Evolutionary conservation across 208 protist genomes (phyloP).

Genomic region (Willaertia magna): DNA sequence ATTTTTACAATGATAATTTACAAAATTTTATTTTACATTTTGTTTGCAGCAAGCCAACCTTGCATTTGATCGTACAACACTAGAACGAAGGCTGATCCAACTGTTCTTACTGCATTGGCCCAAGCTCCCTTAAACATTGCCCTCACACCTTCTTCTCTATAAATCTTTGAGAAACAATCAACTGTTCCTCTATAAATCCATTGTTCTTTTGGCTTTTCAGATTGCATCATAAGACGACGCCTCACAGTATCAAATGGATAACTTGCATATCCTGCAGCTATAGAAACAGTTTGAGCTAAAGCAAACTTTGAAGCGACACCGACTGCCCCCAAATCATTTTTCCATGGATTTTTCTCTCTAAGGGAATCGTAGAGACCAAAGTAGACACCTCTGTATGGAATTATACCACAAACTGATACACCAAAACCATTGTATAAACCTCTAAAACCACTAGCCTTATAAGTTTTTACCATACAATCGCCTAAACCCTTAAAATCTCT

Average conservation of each 20-base stretch:
- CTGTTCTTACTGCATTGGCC: slow-evolving; percentile 54
- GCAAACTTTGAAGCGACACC: slow-evolving; percentile 30
- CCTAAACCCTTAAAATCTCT: slow-evolving; percentile 84
- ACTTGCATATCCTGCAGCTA: slow-evolving; percentile 44
- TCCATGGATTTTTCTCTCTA: slow-evolving; percentile 26
- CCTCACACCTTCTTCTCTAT: slow-evolving; percentile 49
- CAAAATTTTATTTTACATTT: too few relatives aligned
- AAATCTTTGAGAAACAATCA: slow-evolving; percentile 46
- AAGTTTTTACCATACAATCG: slow-evolving; percentile 79
- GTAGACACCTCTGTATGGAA: slow-evolving; percentile 89
- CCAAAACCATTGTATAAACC: slow-evolving; percentile 88
- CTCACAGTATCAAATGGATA: slow-evolving; percentile 95
- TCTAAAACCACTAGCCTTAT: slow-evolving; percentile 49
- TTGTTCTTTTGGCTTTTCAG: slow-evolving; percentile 31
- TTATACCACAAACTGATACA: slow-evolving; percentile 82
- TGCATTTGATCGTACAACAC: slow-evolving; percentile 55
- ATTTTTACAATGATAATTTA: too few relatives aligned
- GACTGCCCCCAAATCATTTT: slow-evolving; percentile 19
- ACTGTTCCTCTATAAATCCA: slow-evolving; percentile 44
- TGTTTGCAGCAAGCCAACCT: too few relatives aligned
- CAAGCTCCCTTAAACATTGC: slow-evolving; percentile 73
- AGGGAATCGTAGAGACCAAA: slow-evolving; percentile 86
- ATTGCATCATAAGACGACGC: slow-evolving; percentile 84
- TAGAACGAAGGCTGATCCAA: slow-evolving; percentile 53
- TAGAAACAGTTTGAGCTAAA: slow-evolving; percentile 44